Conservation (phyloP, 331 rosid species). For the Cydonia oblonga region DNA sequence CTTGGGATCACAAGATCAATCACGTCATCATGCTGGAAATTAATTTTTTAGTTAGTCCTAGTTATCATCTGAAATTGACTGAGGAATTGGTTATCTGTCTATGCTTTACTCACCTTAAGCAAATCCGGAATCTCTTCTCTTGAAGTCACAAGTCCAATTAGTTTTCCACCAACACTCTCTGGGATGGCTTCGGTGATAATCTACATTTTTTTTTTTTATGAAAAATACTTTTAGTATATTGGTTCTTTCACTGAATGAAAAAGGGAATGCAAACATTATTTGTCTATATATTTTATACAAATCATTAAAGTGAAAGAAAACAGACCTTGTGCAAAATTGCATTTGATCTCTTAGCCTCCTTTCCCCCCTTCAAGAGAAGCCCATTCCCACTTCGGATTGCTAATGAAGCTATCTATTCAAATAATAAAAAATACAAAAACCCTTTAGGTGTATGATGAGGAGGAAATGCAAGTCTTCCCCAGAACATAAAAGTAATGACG, state of each 20-base stretch:
- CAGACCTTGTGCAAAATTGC: conserved; percentile 79
- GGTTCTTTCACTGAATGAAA: neutral
- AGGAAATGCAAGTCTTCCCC: neutral
- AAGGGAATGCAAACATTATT: neutral
- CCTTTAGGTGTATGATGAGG: conserved; percentile 19
- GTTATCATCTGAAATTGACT: conserved; percentile 15
- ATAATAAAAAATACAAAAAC: neutral
- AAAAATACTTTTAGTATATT: neutral
- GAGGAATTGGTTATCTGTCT: neutral
- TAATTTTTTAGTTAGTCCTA: conserved; percentile 5
- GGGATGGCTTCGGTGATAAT: conserved; percentile 85
- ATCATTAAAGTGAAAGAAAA: conserved; percentile 14
- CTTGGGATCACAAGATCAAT: conserved; percentile 97
- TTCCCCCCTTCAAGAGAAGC: conserved; percentile 96
- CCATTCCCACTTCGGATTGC: conserved; percentile 97
- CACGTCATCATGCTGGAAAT: conserved; percentile 72
- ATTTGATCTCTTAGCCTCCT: conserved; percentile 95
- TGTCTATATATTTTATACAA: neutral
- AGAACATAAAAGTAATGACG: neutral
- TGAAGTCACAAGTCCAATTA: conserved; percentile 88
- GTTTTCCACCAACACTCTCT: conserved; percentile 65
- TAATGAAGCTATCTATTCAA: conserved; percentile 84
- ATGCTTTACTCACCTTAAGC: conserved; percentile 45
- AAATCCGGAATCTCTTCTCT: conserved; percentile 97
- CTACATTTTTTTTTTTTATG: conserved; percentile 26